Conservation (phyloP, 176 grass and related monocot species). For the Hyparrhenia diplandra region DNA sequence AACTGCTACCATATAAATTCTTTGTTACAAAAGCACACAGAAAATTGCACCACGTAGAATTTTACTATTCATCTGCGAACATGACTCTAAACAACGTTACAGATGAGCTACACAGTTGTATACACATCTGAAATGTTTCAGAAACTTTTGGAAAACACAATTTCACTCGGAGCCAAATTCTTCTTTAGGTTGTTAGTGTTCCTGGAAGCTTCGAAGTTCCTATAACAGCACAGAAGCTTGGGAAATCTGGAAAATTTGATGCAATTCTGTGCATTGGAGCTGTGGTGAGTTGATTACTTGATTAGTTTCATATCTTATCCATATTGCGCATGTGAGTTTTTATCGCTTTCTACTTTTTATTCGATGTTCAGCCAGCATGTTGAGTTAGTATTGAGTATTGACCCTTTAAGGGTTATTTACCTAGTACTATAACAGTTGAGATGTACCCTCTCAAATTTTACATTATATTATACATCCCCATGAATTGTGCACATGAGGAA, state of each 20-base stretch:
- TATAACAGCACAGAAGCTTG: constrained; percentile 80
- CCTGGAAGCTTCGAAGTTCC: constrained; percentile 98
- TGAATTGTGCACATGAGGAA: background rate
- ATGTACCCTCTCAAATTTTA: background rate
- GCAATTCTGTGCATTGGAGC: constrained; percentile 94
- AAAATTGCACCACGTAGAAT: background rate
- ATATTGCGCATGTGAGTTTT: background rate
- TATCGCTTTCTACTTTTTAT: background rate
- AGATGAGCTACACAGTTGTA: background rate
- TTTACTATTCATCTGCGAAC: background rate
- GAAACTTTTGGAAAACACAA: background rate
- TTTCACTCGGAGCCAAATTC: background rate
- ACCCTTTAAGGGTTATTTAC: background rate
- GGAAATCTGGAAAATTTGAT: constrained; percentile 81
- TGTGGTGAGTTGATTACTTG: constrained; percentile 57
- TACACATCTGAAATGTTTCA: background rate
- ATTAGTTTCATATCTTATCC: too few species aligned
- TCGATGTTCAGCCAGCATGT: constrained; percentile 7
- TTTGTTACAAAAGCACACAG: background rate
- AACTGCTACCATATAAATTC: background rate
- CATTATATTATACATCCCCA: background rate
- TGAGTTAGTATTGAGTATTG: background rate
- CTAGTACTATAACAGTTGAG: background rate
- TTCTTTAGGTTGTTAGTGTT: constrained; percentile 79
- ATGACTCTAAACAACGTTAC: background rate